These are phyloP conservation scores for Diospyros kaki DNA, from an alignment of 148 eudicot genomes.

Conservation along the genomic window DNA sequence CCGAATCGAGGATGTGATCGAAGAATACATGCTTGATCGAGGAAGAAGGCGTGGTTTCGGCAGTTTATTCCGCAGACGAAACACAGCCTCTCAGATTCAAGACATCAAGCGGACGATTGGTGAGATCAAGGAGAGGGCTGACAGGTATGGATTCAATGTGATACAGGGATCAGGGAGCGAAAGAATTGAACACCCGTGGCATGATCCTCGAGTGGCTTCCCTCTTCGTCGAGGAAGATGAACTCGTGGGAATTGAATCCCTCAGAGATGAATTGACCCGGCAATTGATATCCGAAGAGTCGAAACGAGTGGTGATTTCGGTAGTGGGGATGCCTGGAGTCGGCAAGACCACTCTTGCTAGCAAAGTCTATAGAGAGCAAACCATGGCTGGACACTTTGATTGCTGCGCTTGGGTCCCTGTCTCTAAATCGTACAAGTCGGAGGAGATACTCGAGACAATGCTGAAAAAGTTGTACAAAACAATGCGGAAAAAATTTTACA, in stretches of 20 bases:
- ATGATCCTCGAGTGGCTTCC: slow-evolving; percentile 2
- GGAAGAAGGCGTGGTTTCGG: too few relatives aligned
- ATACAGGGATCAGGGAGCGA: background rate
- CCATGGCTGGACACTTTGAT: background rate
- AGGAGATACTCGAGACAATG: background rate
- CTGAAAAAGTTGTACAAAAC: background rate
- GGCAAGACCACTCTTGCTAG: slow-evolving; percentile 12
- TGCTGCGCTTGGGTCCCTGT: background rate
- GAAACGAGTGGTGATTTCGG: background rate
- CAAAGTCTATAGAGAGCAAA: background rate
- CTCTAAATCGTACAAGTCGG: background rate
- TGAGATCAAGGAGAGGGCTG: too few relatives aligned
- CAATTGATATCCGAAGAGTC: background rate
- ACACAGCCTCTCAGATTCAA: too few relatives aligned
- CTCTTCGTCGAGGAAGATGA: slow-evolving; percentile 9
- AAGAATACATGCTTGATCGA: too few relatives aligned
- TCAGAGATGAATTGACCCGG: background rate
- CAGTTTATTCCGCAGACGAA: background rate
- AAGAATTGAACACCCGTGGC: background rate
- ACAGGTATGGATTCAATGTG: too few relatives aligned
- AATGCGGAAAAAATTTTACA: too few relatives aligned
- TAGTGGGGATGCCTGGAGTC: background rate
- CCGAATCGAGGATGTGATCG: too few relatives aligned
- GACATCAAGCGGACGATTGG: too few relatives aligned
- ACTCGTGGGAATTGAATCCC: background rate